These are phyloP conservation scores for Boletellus ananas DNA, from an alignment of 768 basidiomycete species.

Conservation along the genomic window DNA sequence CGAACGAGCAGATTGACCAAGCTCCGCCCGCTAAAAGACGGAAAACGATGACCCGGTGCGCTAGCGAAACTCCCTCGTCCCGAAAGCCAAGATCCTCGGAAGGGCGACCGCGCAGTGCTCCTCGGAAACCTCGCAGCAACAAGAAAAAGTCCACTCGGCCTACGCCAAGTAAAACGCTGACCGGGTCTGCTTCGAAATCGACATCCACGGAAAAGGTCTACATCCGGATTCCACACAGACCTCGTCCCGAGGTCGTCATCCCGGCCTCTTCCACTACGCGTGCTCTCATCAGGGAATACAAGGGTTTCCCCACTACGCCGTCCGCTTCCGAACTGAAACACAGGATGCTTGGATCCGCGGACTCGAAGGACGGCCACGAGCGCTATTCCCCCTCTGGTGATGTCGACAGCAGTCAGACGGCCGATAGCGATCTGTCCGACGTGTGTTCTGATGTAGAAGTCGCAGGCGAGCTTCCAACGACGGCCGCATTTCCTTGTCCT, in stretches of 20 bases:
- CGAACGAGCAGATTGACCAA: slow-evolving; percentile 13
- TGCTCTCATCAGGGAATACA: slow-evolving; percentile 11
- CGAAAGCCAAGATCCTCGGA: slow-evolving; percentile 25
- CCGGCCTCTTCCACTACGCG: slow-evolving; percentile 5
- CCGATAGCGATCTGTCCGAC: slow-evolving; percentile 28
- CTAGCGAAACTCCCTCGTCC: slow-evolving; percentile 15
- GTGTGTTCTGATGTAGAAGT: slow-evolving; percentile 20
- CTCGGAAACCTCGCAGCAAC: slow-evolving; percentile 31
- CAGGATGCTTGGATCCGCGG: slow-evolving; percentile 16
- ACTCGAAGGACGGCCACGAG: slow-evolving; percentile 12
- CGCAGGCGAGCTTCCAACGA: slow-evolving; percentile 25
- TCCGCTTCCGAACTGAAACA: slow-evolving; percentile 21
- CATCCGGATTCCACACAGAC: slow-evolving; percentile 23
- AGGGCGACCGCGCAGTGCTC: slow-evolving; percentile 12
- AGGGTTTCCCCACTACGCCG: slow-evolving; percentile 18
- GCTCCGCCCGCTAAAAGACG: slow-evolving; percentile 22
- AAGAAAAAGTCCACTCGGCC: slow-evolving; percentile 9
- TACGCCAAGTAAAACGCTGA: slow-evolving; percentile 15
- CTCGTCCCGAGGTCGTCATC: slow-evolving; percentile 22
- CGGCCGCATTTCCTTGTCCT: slow-evolving; percentile 4
- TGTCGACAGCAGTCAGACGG: slow-evolving; percentile 10
- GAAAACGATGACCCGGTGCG: slow-evolving; percentile 16
- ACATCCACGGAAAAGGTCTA: slow-evolving; percentile 21
- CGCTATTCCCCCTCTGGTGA: slow-evolving; percentile 25
- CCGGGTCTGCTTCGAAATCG: slow-evolving; percentile 19